A percentile compares a stretch with the other conserved stretches of the same genome.
Evolutionary conservation across 169 alveolate genomes (phyloP).

Genomic region (Plasmodium berghei): DNA sequence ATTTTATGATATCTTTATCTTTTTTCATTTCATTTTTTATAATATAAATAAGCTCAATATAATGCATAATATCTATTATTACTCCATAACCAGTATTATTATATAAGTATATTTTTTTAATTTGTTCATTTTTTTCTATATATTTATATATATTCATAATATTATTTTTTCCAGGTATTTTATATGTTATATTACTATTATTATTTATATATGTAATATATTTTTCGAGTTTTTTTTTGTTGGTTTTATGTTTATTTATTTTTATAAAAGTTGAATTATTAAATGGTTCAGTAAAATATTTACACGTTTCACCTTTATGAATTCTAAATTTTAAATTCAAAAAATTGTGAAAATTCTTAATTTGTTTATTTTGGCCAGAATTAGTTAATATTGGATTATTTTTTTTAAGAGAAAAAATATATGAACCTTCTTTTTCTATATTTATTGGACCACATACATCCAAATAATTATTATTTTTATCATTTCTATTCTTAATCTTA

Average conservation of each 20-base stretch:
- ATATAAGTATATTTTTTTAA: conserved; percentile 14
- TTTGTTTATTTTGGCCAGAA: background rate
- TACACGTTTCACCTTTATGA: background rate
- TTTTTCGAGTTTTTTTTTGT: conserved; percentile 3
- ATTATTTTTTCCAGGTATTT: background rate
- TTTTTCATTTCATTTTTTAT: background rate
- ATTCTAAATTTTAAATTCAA: conserved; percentile 23
- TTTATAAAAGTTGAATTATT: conserved; percentile 11
- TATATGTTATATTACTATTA: background rate
- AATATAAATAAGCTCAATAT: conserved; percentile 15
- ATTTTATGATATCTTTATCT: background rate
- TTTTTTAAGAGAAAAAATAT: conserved; percentile 19
- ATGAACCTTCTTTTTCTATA: conserved; percentile 32
- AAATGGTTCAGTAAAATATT: background rate
- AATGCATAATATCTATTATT: conserved; percentile 38
- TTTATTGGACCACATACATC: conserved; percentile 26
- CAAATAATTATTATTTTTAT: conserved; percentile 1
- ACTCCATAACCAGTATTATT: conserved; percentile 14
- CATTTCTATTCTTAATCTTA: conserved; percentile 3
- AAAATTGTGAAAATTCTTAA: background rate
- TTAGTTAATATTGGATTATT: background rate
- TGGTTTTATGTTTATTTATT: conserved; percentile 7
- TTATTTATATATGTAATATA: conserved; percentile 17
- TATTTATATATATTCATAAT: conserved; percentile 50
- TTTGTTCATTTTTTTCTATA: conserved; percentile 23